Base-by-base conservation (phyloP, 129 eudicot species). In the Escallonia rubra region DNA sequence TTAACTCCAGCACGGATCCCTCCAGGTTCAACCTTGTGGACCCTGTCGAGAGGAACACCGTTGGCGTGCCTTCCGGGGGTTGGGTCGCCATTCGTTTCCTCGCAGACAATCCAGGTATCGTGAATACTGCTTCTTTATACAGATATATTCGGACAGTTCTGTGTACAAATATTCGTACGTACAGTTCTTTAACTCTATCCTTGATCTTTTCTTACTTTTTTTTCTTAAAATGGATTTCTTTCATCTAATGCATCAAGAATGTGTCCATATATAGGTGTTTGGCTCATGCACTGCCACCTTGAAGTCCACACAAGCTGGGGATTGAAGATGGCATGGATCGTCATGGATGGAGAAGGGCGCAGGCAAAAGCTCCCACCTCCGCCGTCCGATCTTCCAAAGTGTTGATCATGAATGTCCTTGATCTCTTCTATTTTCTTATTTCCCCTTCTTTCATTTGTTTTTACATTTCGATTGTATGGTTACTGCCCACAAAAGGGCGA, bases 261-360 rank as follows among this genome's bases (percentile, higher is more conserved):
- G 62, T 34, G 43, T 54, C 14, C 4, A 59, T n/a, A n/a, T n/a
- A n/a, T 62, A 86, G 89, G 94, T 40, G 89, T 81, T 5, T 87
- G 94, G 94, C 78, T 86, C 73, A 82, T 86, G 88, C 93, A 86
- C 67, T 85, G 91, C 43, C 91, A 85, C 70, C 61, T 85, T 16
- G 91, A 86, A 66, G 84, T 78, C 34, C 95, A 87, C 14, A 65
- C 84, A 45, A 78, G 85, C 74, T 83, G 95, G 95, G 95, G 95
- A 43, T 71, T 87, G 74, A 80, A 68, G 76, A 83, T 87, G 95
- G 95, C 89, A 3, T 87, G 85, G 87, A 56, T 80, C 49, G 89
- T 83, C 0, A 68, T 72, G 67, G 85, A 83, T 48, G 95, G 89
- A n/a, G 52, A 80, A 43, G 72, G 66, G 8, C 82, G 83, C 1